A percentile compares a stretch with the other conserved stretches of the same genome.
phyloP scores from a whole-genome alignment of 2,329 filamentous ascomycete species.

The Sclerotinia subarctica region DNA sequence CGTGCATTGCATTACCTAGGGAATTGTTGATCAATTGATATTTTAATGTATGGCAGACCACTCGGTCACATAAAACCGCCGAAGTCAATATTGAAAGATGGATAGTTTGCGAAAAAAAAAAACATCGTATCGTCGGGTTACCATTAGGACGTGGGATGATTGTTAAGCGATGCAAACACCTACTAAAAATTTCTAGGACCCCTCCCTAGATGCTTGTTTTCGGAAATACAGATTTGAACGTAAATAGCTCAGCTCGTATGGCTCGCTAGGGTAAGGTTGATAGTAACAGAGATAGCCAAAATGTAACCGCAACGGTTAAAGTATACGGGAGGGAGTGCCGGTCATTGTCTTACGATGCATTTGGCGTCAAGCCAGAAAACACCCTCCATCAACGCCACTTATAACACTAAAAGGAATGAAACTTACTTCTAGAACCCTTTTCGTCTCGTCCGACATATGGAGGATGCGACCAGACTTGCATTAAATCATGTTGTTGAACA shows the following conservation, averaged over 20 bases:
- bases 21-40: constrained; percentile 14
- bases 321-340: background rate
- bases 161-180: constrained; percentile 2
- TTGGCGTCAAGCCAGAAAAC: background rate
- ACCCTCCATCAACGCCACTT: constrained; percentile 1
- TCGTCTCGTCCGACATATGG: background rate
- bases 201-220: background rate
- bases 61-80: constrained; percentile 17
- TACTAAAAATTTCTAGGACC: background rate
- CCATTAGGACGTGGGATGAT: constrained; percentile 1
- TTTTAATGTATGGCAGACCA: constrained; percentile 13
- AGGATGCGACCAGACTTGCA: constrained; percentile 8
- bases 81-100: background rate
- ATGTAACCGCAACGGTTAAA: background rate
- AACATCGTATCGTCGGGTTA: constrained; percentile 3
- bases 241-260: constrained; percentile 5
- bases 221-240: background rate
- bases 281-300: background rate
- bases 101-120: background rate
- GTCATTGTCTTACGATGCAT: background rate
- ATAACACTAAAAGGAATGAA: background rate
- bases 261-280: background rate
- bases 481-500: constrained; percentile 18
- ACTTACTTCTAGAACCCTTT: background rate
- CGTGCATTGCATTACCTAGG: constrained; percentile 14